Percentiles rank a stretch among this genome's conserved stretches.
Evolutionary conservation across 306 rosid species (phyloP).

Genomic region (Cicer yamashitae): DNA sequence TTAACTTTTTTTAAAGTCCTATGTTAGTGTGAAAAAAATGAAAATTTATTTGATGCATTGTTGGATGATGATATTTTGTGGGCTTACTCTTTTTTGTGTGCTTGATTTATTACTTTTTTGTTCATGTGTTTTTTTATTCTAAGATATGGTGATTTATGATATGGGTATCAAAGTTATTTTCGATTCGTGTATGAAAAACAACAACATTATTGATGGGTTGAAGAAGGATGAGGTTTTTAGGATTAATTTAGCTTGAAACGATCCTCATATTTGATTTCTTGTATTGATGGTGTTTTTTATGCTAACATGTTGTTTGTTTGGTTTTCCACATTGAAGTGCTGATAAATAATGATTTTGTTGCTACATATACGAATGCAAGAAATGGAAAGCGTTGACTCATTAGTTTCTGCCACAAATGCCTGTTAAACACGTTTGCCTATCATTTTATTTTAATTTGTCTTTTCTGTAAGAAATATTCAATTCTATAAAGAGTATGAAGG

Average conservation of each 20-base stretch:
- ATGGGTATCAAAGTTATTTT: too few relatives aligned
- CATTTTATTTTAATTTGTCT: neutral
- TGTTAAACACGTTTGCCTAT: constrained; percentile 63
- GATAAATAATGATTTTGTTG: constrained; percentile 47
- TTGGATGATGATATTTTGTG: too few relatives aligned
- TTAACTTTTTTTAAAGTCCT: too few relatives aligned
- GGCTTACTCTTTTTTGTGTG: too few relatives aligned
- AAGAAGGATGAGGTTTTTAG: neutral
- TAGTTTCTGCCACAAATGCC: constrained; percentile 65
- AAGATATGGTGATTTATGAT: too few relatives aligned
- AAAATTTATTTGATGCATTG: too few relatives aligned
- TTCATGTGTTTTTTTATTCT: too few relatives aligned
- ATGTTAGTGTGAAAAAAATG: too few relatives aligned
- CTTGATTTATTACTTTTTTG: too few relatives aligned
- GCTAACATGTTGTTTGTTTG: neutral
- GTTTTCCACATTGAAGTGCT: constrained; percentile 46
- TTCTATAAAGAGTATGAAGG: neutral
- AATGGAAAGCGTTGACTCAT: constrained; percentile 57
- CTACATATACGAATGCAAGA: constrained; percentile 55
- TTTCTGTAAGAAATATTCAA: neutral
- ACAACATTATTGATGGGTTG: too few relatives aligned
- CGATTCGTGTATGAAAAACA: too few relatives aligned
- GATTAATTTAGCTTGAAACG: neutral
- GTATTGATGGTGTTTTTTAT: neutral
- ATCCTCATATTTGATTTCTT: neutral